Evolutionary conservation across 2,329 filamentous ascomycete genomes (phyloP), one percentile per base, ranked within the genome.

Genomic region (Aspergillus fructus): DNA sequence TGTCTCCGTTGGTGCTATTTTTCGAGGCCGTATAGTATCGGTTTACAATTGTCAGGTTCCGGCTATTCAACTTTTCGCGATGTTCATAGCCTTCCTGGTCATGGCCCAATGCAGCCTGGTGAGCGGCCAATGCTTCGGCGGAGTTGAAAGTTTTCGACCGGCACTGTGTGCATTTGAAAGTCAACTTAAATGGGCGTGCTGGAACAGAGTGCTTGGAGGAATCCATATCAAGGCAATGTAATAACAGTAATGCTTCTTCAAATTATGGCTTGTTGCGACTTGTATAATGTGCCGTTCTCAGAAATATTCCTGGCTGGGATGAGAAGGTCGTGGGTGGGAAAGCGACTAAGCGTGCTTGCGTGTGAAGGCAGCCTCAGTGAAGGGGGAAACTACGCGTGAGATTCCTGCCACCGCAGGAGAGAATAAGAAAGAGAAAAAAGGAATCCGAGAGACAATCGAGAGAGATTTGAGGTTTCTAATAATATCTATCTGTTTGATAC

Each of bases 91-190:
- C 52, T 33, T n/a, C 19, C 5, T 21, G 43, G n/a, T 27, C 33
- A 23, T 56, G 53, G 19, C 41, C 49, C 27, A 56, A 37, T 5
- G 57, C 43, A 46, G 40, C 37, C 11, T 53, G 57, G 24, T 56
- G 57, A 4, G 34, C 42, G n/a, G 56, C 39, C 7, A 59, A 49
- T 21, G 42, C 57, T 5, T 23, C 12, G 11, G 27, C 48, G 6
- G 52, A 39, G 13, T 17, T 56, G 45, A 59, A 56, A 12, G 27
- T 43, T 30, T 49, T 24, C 30, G 49, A 53, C 21, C 37, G 42
- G 45, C 57, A 59, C 5, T 19, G 40, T 17, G 42, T 8, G 27
- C 57, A 56, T 24, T 33, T 53, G 43, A 53, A 33, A 34, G 24
- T 45, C 12, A 5, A 6, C 7, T 17, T 39, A 12, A 15, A 19